Base-by-base conservation (phyloP, 2,329 filamentous ascomycete genomes). In the Westerdykella sp. region DNA sequence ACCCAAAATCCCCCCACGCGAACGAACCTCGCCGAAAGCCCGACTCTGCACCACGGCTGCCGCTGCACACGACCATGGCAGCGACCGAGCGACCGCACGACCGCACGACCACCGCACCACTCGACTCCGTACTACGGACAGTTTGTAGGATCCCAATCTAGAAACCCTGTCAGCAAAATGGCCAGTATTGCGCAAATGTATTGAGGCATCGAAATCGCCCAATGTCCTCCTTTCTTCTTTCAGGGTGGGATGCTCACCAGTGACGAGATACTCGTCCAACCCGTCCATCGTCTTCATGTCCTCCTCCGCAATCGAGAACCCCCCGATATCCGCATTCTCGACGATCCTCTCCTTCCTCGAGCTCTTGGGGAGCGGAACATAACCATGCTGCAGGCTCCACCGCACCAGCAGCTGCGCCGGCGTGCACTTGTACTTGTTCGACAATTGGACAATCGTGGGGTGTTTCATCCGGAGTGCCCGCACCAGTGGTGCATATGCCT, bases 401-500 rank as follows among this genome's bases (percentile, higher is more conserved):
- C 85, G 77, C 37, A 94, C 75, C 62, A 93, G 69, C 30, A 94
- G 69, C 65, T 93, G 87, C 3, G 81, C 85, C 1, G 82, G 77
- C 0, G 81, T 83, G 61, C 83, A 87, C 0, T 65, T 67, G 65
- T 93, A 87, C 62, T 85, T 84, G 56, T 77, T 74, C 3, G 83
- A 74, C 21, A 93, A 60, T 12, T 72, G 65, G 2, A 75, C 65
- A 50, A 93, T 77, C 2, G 72, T 76, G 0, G 79, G 78, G 53
- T 93, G 78, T 38, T 73, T 75, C 76, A 93, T 84, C 14, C 84
- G 74, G 66, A 83, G 72, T 1, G 79, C 85, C 40, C 84, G 75
- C 3, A 81, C 86, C 2, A 93, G 75, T 5, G 87, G 87, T 6
- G 85, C 85, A 52, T 93, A 94, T 0, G 87, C 87, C 66, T 93